phyloP scores from a whole-genome alignment of 768 basidiomycete species.

The Naganishia vaughanmartiniae region DNA sequence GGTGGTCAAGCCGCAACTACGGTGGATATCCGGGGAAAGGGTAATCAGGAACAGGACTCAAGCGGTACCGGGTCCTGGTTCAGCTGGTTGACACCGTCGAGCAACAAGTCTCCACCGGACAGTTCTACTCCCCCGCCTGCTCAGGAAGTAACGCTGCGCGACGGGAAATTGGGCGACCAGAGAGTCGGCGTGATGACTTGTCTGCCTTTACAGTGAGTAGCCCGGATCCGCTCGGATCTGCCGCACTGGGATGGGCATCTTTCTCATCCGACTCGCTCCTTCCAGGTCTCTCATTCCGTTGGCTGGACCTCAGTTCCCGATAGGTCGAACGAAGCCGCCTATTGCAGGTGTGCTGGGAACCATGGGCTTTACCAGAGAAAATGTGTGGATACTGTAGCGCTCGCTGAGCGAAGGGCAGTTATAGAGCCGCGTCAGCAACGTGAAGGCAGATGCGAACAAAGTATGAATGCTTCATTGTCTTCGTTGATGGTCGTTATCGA shows the following conservation, averaged over 20 bases:
- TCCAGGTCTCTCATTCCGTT: slow-evolving; percentile 12
- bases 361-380: slow-evolving; percentile 20
- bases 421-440: no score
- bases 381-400: slow-evolving; percentile 27
- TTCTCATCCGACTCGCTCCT: neutral
- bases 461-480: neutral
- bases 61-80: slow-evolving; percentile 7
- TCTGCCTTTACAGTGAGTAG: slow-evolving; percentile 25
- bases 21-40: neutral
- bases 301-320: slow-evolving; percentile 7
- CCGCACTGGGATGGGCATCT: no score
- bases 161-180: slow-evolving; percentile 1
- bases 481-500: neutral
- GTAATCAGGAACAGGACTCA: no score
- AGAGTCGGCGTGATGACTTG: slow-evolving; percentile 23
- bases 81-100: slow-evolving; percentile 4
- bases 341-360: slow-evolving; percentile 26
- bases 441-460: neutral
- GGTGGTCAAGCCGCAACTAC: neutral
- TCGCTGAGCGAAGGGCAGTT: neutral
- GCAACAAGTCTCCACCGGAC: neutral
- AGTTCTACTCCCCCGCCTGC: neutral
- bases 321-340: slow-evolving; percentile 17
- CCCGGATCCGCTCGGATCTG: neutral
- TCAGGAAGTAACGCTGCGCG: neutral